Conservation (phyloP, 2,329 filamentous ascomycete genomes). For the Nectriaceae sp. region DNA sequence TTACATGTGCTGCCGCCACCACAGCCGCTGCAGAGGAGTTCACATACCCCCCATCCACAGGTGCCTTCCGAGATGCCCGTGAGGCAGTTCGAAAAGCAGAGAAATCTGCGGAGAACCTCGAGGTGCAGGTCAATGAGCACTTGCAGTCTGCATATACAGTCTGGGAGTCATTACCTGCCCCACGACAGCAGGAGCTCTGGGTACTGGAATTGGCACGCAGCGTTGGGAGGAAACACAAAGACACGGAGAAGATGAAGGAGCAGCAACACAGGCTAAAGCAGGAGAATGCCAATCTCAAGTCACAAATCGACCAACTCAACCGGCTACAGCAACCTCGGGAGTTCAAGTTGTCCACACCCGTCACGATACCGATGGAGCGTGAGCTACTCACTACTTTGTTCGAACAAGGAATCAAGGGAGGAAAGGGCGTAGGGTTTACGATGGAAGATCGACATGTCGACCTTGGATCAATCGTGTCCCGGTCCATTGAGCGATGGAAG, state of each 20-base stretch:
- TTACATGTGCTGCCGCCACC: slow-evolving; percentile 51
- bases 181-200: slow-evolving; percentile 62
- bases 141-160: slow-evolving; percentile 74
- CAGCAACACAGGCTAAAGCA: slow-evolving; percentile 54
- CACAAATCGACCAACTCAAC: slow-evolving; percentile 61
- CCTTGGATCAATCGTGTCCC: slow-evolving; percentile 51
- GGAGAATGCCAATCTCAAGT: slow-evolving; percentile 57
- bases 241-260: slow-evolving; percentile 53
- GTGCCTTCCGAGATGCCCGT: slow-evolving; percentile 43
- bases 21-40: slow-evolving; percentile 53
- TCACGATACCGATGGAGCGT: slow-evolving; percentile 53
- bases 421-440: slow-evolving; percentile 45
- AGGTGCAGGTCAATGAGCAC: slow-evolving; percentile 72
- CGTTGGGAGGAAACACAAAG: slow-evolving; percentile 58
- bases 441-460: slow-evolving; percentile 55
- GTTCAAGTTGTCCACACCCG: slow-evolving; percentile 54
- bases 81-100: slow-evolving; percentile 52
- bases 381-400: slow-evolving; percentile 49
- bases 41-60: slow-evolving; percentile 46
- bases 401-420: slow-evolving; percentile 45
- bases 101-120: slow-evolving; percentile 58
- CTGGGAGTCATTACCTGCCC: slow-evolving; percentile 67
- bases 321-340: slow-evolving; percentile 61
- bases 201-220: slow-evolving; percentile 61
- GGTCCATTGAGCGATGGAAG: slow-evolving; percentile 65